Evolutionary conservation across 257 asterid species (phyloP).

Genomic region (Rhazya stricta): DNA sequence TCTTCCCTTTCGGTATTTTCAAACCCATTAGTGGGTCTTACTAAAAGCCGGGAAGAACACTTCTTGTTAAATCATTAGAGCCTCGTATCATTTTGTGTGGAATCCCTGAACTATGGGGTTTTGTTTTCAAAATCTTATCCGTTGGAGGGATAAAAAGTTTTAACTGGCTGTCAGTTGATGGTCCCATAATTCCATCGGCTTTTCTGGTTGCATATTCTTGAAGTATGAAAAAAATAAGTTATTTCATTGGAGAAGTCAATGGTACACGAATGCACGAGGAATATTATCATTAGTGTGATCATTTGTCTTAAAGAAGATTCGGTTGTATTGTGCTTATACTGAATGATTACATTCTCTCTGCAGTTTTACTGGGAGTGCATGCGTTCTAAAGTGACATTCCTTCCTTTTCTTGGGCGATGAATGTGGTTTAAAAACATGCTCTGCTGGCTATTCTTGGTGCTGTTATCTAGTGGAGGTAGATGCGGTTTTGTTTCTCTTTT

Average conservation of each 20-base stretch:
- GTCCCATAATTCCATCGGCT: not conserved
- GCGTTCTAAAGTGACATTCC: slow-evolving; percentile 20
- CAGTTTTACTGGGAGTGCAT: slow-evolving; percentile 55
- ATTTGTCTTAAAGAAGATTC: not conserved
- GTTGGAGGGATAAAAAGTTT: too few relatives aligned
- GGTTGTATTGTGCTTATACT: not conserved
- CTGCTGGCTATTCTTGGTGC: too few relatives aligned
- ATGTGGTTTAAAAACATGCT: too few relatives aligned
- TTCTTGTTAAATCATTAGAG: not conserved
- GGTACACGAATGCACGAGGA: not conserved
- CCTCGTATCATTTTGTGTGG: not conserved
- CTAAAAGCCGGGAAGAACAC: not conserved
- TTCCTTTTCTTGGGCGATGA: too few relatives aligned
- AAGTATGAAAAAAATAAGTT: not conserved
- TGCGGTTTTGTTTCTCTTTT: too few relatives aligned
- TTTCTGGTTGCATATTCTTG: not conserved
- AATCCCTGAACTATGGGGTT: not conserved
- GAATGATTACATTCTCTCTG: slow-evolving; percentile 16
- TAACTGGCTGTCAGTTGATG: too few relatives aligned
- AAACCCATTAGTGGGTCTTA: too few relatives aligned
- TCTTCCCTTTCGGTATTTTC: too few relatives aligned
- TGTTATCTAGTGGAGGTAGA: too few relatives aligned
- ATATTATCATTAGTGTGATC: not conserved
- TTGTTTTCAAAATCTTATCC: not conserved
- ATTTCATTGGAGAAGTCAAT: not conserved